Percentiles rank a stretch among this genome's conserved stretches.
phyloP scores from a whole-genome alignment of 2,329 filamentous ascomycete species.

The Cercospora sp. region DNA sequence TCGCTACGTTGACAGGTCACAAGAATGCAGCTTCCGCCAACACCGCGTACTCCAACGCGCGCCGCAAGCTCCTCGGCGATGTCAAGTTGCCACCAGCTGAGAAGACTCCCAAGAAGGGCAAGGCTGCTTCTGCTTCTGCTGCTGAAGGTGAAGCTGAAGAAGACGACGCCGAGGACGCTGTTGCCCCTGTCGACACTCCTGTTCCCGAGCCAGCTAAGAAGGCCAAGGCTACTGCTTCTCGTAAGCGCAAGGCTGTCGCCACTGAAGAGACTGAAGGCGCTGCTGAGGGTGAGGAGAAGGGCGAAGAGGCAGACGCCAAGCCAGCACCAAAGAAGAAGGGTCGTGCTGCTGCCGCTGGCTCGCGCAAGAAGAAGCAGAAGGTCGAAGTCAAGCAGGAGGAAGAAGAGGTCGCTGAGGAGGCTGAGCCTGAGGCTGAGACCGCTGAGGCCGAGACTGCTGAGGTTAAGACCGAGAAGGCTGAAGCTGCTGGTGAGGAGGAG shows the following conservation, averaged over 20 bases:
- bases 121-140: not conserved
- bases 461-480: not conserved
- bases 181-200: not conserved
- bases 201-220: constrained; percentile 2
- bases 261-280: constrained; percentile 1
- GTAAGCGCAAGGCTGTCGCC: constrained; percentile 8
- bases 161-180: not conserved
- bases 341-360: not conserved
- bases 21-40: constrained; percentile 28
- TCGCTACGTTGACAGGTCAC: constrained; percentile 23
- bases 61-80: constrained; percentile 75
- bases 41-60: constrained; percentile 55
- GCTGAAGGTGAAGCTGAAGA: constrained; percentile 1
- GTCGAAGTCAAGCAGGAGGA: constrained; percentile 1
- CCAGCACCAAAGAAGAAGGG: constrained; percentile 11
- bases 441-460: not conserved
- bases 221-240: not conserved
- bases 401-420: not conserved
- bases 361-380: constrained; percentile 9
- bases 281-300: constrained; percentile 10
- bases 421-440: not conserved
- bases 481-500: not conserved
- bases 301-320: constrained; percentile 3
- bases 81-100: constrained; percentile 4
- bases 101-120: constrained; percentile 6